Evolutionary conservation across 2,329 filamentous ascomycete genomes (phyloP).

Genomic region (Aaosphaeria pasadenensis): DNA sequence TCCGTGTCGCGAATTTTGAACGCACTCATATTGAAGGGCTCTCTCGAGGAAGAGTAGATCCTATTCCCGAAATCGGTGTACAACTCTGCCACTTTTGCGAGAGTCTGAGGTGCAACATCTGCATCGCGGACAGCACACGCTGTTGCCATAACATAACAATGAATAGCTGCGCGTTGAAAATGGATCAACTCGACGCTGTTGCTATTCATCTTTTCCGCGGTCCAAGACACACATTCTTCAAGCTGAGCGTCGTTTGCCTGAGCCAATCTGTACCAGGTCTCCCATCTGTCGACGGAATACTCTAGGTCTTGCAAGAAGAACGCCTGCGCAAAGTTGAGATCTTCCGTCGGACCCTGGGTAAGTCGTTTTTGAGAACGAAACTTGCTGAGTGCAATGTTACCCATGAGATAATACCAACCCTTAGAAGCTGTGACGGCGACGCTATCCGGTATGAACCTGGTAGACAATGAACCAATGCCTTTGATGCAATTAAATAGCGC

Average conservation of each 20-base stretch:
- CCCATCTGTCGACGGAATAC: constrained; percentile 78
- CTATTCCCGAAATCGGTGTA: constrained; percentile 67
- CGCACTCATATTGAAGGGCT: constrained; percentile 65
- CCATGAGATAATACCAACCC: constrained; percentile 90
- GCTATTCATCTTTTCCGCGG: constrained; percentile 87
- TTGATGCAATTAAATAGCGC: constrained; percentile 76
- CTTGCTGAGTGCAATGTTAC: constrained; percentile 82
- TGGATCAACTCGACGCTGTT: constrained; percentile 70
- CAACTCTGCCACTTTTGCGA: constrained; percentile 60
- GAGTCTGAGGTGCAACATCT: constrained; percentile 53
- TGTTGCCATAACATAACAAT: constrained; percentile 70
- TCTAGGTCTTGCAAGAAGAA: constrained; percentile 81
- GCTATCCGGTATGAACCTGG: constrained; percentile 56
- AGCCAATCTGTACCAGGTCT: constrained; percentile 84
- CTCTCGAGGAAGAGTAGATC: constrained; percentile 65
- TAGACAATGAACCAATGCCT: constrained; percentile 59
- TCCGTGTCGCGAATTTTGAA: constrained; percentile 60
- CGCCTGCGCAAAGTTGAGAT: constrained; percentile 75
- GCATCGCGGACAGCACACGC: constrained; percentile 58
- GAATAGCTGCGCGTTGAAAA: constrained; percentile 76
- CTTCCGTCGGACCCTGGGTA: constrained; percentile 75
- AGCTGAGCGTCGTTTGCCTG: constrained; percentile 86
- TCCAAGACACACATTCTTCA: constrained; percentile 85
- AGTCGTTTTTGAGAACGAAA: constrained; percentile 78
- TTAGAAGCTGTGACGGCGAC: constrained; percentile 68